These are phyloP conservation scores for Schizosaccharomyces japonicus DNA, from an alignment of 805 yeast genomes.

Conservation along the genomic window DNA sequence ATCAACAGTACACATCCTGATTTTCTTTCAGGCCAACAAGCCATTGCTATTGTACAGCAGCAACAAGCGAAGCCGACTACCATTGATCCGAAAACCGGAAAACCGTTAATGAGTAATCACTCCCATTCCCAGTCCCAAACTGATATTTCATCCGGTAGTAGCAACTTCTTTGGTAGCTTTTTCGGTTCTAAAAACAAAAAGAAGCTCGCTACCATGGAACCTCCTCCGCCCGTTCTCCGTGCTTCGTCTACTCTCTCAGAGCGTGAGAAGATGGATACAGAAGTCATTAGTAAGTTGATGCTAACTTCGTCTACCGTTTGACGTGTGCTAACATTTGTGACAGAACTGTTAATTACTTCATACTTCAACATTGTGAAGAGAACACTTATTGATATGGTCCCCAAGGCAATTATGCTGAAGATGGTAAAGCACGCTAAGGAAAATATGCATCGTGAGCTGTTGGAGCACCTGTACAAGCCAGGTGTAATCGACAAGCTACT, in stretches of 20 bases:
- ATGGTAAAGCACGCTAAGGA: constrained; percentile 56
- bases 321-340: not conserved
- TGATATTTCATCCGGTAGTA: constrained; percentile 23
- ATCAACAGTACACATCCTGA: constrained; percentile 97
- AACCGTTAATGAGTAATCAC: constrained; percentile 25
- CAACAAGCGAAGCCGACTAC: constrained; percentile 52
- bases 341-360: constrained; percentile 55
- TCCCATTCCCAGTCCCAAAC: constrained; percentile 7
- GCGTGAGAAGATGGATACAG: constrained; percentile 89
- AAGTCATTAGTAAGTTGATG: constrained; percentile 39
- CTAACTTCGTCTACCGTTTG: not conserved
- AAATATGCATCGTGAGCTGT: constrained; percentile 70
- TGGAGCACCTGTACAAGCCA: constrained; percentile 63
- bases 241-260: constrained; percentile 86
- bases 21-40: constrained; percentile 78
- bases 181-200: constrained; percentile 80
- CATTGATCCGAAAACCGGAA: constrained; percentile 76
- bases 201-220: constrained; percentile 84
- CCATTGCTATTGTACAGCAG: constrained; percentile 72
- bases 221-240: constrained; percentile 84
- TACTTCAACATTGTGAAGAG: constrained; percentile 83
- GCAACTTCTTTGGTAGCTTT: constrained; percentile 87
- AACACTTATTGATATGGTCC: constrained; percentile 78
- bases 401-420: constrained; percentile 86
- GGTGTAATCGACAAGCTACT: constrained; percentile 49